phyloP scores from a whole-genome alignment of 208 protist genomes.

The Novymonas esmeraldas region DNA sequence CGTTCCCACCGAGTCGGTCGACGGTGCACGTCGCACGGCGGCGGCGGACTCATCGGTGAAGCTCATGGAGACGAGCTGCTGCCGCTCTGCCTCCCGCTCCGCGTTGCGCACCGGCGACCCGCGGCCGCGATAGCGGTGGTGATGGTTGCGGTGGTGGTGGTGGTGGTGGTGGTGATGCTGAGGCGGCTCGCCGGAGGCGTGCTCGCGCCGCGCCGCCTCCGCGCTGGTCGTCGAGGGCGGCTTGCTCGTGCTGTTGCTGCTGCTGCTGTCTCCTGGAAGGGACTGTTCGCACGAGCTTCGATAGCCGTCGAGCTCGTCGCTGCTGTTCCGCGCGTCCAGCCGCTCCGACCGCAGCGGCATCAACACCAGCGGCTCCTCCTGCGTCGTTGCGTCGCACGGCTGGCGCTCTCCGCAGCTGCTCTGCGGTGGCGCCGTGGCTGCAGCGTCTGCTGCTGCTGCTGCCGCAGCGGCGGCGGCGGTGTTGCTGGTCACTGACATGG shows the following conservation, averaged over 20 bases:
- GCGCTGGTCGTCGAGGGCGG: background rate
- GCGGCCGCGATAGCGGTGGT: background rate
- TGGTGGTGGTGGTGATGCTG: background rate
- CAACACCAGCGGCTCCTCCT: background rate
- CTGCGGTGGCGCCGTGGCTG: too few relatives aligned
- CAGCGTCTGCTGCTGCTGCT: too few relatives aligned
- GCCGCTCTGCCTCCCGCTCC: slow-evolving; percentile 19
- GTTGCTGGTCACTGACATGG: background rate
- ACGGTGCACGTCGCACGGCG: background rate
- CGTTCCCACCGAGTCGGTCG: background rate
- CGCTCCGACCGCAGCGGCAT: slow-evolving; percentile 1
- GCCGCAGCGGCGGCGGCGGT: background rate
- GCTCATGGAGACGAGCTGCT: slow-evolving; percentile 16
- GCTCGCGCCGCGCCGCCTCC: background rate
- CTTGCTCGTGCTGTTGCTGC: slow-evolving; percentile 10
- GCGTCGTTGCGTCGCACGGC: background rate
- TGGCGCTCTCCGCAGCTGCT: background rate
- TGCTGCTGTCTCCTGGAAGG: slow-evolving; percentile 12
- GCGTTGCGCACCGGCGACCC: slow-evolving; percentile 7
- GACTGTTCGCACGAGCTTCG: slow-evolving; percentile 31
- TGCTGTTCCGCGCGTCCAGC: slow-evolving; percentile 12
- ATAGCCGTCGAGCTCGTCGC: slow-evolving; percentile 32
- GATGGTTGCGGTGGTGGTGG: background rate
- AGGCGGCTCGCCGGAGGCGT: background rate
- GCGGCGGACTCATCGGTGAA: background rate